Base-by-base conservation (phyloP, 345 rosid genomes). In the Corymbia maculata region DNA sequence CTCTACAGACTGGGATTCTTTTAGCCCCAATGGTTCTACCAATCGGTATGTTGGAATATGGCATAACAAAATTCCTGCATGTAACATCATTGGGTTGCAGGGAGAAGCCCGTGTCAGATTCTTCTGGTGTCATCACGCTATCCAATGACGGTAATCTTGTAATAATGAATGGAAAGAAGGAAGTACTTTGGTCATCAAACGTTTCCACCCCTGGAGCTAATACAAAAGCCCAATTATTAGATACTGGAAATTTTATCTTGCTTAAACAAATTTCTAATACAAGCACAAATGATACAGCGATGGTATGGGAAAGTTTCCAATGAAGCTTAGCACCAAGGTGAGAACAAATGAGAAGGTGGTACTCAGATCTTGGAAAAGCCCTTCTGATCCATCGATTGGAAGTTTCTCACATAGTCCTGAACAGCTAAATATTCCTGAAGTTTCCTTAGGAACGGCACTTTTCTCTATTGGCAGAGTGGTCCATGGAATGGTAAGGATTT, bases 241-340 rank as follows among this genome's bases (percentile, higher is more conserved):
- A 94, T 52, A 51, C 91, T 7, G 98, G 98, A 86, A 94, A 95
- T 87, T 93, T 96, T 66, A 88, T 87, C n/a, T 49, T 96, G 90
- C 70, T 50, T 68, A 92, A 87, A 79, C 17, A 90, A 91, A 45
- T 28, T 57, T 53, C 70, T 8, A 70, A 70, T 19, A 19, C 22
- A 2, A 36, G 85, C 49, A 28, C 16, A 14, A 57, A 13, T 51
- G 52, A 16, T 22, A 88, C 55, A 32, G 90, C 90, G 79, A 86
- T 13, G 9, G 10, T 90, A 4, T 95, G 97, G 98, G 93, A 96
- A 89, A 95, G 97, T 87, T 95, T 95, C 51, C 86, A 91, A 94
- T 94, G 98, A 91, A 2, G 70, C 86, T 95, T 2, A 89, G 89
- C 28, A 86, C 90, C 86, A 88, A 89, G 55, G 66, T 87, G 28